Conservation (phyloP, 495 filamentous ascomycete genomes). For the Penicillium paradoxum region DNA sequence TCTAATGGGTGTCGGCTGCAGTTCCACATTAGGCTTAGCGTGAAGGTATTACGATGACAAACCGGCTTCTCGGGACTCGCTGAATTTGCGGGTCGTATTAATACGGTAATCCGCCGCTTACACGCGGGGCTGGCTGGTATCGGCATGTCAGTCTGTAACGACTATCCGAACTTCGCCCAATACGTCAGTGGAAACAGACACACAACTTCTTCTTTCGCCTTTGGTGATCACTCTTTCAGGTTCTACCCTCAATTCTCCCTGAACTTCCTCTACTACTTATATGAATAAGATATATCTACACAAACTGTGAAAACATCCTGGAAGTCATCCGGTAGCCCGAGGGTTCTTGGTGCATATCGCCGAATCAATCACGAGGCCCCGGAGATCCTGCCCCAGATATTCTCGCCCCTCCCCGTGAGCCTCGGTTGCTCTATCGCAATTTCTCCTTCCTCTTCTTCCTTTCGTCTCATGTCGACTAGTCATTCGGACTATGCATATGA, state of each 20-base stretch:
- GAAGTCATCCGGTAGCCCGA: conserved; percentile 34
- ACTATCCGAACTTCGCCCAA: conserved; percentile 17
- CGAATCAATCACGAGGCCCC: conserved; percentile 26
- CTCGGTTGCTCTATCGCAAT: conserved; percentile 14
- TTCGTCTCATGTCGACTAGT: conserved; percentile 28
- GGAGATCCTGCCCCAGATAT: conserved; percentile 19
- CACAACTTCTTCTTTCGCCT: conserved; percentile 8
- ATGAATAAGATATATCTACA: not conserved
- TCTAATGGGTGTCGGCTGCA: no score
- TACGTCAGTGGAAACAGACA: conserved; percentile 18
- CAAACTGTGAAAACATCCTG: conserved; percentile 14
- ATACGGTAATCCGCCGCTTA: conserved; percentile 18
- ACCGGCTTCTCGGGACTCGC: conserved; percentile 22
- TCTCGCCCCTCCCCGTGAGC: conserved; percentile 9
- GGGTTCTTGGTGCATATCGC: conserved; percentile 22
- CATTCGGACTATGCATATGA: conserved; percentile 29
- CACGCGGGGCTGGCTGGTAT: conserved; percentile 27
- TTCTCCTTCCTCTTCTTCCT: conserved; percentile 9
- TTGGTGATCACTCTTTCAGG: not conserved
- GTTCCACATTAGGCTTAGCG: not conserved
- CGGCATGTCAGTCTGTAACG: conserved; percentile 35
- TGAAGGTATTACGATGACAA: conserved; percentile 12
- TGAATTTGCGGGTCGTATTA: conserved; percentile 6
- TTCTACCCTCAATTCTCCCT: not conserved
- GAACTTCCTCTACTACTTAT: not conserved